Evolutionary conservation across 345 rosid genomes (phyloP).

Genomic region (Dimocarpus longan): DNA sequence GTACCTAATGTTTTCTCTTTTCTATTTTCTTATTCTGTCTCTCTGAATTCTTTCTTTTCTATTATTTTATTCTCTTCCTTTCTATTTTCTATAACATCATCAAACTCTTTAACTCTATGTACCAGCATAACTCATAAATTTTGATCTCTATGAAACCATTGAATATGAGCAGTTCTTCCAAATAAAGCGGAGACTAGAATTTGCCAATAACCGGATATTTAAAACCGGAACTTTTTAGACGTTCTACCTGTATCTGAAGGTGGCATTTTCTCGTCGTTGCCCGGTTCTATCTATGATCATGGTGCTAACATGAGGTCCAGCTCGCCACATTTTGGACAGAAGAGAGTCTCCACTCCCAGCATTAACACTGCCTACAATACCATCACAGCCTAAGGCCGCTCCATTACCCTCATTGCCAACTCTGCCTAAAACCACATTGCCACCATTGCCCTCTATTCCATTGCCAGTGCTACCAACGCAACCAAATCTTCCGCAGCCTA

Average conservation of each 20-base stretch:
- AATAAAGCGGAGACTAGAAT: not conserved
- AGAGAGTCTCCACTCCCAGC: not conserved
- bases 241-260: not conserved
- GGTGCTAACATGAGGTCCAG: not conserved
- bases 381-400: too few species aligned
- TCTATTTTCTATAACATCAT: too few species aligned
- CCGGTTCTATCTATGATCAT: not conserved
- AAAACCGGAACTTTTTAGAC: too few species aligned
- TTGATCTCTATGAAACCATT: too few species aligned
- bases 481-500: not conserved
- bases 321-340: constrained; percentile 9
- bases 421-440: constrained; percentile 8
- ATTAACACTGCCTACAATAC: not conserved
- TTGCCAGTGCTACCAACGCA: too few species aligned
- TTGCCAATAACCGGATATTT: not conserved
- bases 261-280: constrained; percentile 1
- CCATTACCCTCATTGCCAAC: not conserved
- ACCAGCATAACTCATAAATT: too few species aligned
- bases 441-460: constrained; percentile 32
- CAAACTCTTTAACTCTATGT: too few species aligned
- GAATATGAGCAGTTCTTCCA: too few species aligned
- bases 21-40: too few species aligned
- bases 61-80: too few species aligned
- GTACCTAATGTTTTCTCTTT: too few species aligned
- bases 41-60: too few species aligned